Evolutionary conservation across 2,329 filamentous ascomycete species (phyloP), one percentile per base, ranked within the genome.

Genomic region (Kalaharituber pfeilii): DNA sequence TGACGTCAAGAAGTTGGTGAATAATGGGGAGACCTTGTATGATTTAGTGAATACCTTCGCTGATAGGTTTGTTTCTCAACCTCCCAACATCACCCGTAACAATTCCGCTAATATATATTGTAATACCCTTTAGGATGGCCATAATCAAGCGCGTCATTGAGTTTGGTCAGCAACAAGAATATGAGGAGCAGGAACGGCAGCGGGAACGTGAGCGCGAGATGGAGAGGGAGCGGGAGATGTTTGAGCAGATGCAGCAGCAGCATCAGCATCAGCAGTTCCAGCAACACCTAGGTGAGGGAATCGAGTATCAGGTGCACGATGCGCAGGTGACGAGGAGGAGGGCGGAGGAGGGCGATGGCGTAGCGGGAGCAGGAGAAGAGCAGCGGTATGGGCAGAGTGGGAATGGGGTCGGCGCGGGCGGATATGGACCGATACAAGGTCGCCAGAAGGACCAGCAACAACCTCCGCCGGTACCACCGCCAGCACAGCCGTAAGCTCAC

Each of bases 11-110:
- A 51, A 47, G 42, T 54, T 50, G 29, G 57, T 49, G 15, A 47
- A 33, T 51, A 22, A 55, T 55, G 49, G 65, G 63, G 64, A 64
- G 51, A 52, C 27, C 3, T 20, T 60, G 25, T 54, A 61, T 51
- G 59, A 56, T 49, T 51, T 59, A 33, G 57, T 49, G 9, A 54
- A 58, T 33, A n/a, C 52, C 47, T 59, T 53, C 44, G 27, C 49
- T 13, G 57, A 59, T 3, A 50, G n/a, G n/a, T n/a, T n/a, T n/a
- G n/a, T n/a, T n/a, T n/a, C n/a, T n/a, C n/a, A n/a, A n/a, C n/a
- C n/a, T n/a, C n/a, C n/a, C n/a, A n/a, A n/a, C n/a, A n/a, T n/a
- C n/a, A n/a, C n/a, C n/a, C n/a, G n/a, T n/a, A n/a, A n/a, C n/a
- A n/a, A n/a, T n/a, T n/a, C n/a, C n/a, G n/a, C n/a, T n/a, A n/a